phyloP scores from a whole-genome alignment of 2,329 filamentous ascomycete species.

The Stagonosporopsis chrysanthemi region DNA sequence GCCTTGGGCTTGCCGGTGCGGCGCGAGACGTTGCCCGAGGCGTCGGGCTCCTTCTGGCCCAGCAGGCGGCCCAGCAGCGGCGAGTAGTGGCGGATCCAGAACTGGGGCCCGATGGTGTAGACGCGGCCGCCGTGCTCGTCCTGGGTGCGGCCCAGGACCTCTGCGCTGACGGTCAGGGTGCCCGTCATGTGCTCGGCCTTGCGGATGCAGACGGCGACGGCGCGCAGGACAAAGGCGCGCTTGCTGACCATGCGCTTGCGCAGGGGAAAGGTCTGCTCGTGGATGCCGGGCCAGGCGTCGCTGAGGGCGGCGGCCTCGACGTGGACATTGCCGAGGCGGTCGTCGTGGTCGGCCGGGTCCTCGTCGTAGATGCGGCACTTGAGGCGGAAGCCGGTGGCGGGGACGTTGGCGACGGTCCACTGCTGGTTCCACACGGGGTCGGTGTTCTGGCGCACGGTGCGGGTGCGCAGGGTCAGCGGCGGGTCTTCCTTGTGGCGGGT shows the following conservation, averaged over 20 bases:
- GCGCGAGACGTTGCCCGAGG: slow-evolving; percentile 40
- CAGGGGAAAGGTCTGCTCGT: slow-evolving; percentile 70
- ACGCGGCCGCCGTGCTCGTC: slow-evolving; percentile 69
- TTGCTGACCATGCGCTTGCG: slow-evolving; percentile 89
- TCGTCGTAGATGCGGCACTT: slow-evolving; percentile 92
- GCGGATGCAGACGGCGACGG: slow-evolving; percentile 69
- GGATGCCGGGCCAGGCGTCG: slow-evolving; percentile 73
- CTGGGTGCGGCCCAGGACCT: slow-evolving; percentile 78
- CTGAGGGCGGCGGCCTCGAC: slow-evolving; percentile 67
- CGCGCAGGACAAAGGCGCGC: slow-evolving; percentile 79
- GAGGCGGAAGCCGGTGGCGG: slow-evolving; percentile 78
- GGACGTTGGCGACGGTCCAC: slow-evolving; percentile 90
- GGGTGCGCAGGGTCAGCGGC: slow-evolving; percentile 74
- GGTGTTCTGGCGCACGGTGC: slow-evolving; percentile 73
- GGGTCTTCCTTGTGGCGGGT: slow-evolving; percentile 88
- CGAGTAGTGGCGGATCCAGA: slow-evolving; percentile 84
- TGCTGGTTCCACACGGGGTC: slow-evolving; percentile 83
- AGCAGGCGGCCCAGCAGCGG: slow-evolving; percentile 85
- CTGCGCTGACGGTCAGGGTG: slow-evolving; percentile 73
- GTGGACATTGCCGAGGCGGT: slow-evolving; percentile 86
- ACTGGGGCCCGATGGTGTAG: slow-evolving; percentile 80
- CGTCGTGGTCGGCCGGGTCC: slow-evolving; percentile 84
- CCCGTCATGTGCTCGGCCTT: slow-evolving; percentile 73
- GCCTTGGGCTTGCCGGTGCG: slow-evolving; percentile 57
- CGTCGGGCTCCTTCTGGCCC: slow-evolving; percentile 66